phyloP scores from a whole-genome alignment of 257 asterid genomes.

The Leonotis leonurus region DNA sequence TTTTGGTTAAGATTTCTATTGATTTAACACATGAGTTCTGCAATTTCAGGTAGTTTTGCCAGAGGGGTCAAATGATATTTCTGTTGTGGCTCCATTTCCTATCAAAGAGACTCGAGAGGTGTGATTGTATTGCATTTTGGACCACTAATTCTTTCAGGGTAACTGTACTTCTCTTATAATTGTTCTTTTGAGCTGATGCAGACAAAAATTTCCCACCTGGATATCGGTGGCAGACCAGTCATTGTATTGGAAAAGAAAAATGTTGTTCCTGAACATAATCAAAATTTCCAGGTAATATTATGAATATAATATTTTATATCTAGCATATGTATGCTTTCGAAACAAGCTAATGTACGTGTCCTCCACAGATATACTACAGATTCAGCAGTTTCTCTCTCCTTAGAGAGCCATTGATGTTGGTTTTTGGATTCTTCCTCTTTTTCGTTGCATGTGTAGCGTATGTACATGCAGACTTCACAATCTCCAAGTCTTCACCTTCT shows the following conservation, averaged over 20 bases:
- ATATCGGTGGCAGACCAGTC: slow-evolving; percentile 89
- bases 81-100: slow-evolving; percentile 60
- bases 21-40: not conserved
- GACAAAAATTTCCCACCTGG: slow-evolving; percentile 83
- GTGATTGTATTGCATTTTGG: slow-evolving; percentile 11
- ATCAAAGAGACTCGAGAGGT: slow-evolving; percentile 76
- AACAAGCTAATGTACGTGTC: slow-evolving; percentile 16
- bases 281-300: slow-evolving; percentile 70
- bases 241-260: slow-evolving; percentile 69
- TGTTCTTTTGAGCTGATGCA: slow-evolving; percentile 34
- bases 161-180: slow-evolving; percentile 18
- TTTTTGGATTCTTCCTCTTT: slow-evolving; percentile 79
- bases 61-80: slow-evolving; percentile 76
- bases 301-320: not conserved
- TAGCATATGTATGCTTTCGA: too few species aligned
- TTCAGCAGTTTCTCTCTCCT: slow-evolving; percentile 76
- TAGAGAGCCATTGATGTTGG: slow-evolving; percentile 81
- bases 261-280: slow-evolving; percentile 89
- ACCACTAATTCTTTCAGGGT: not conserved
- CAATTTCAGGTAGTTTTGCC: slow-evolving; percentile 76
- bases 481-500: slow-evolving; percentile 85
- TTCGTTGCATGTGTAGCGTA: slow-evolving; percentile 70
- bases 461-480: slow-evolving; percentile 81
- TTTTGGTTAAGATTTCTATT: not conserved
- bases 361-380: slow-evolving; percentile 73